Conservation (phyloP, 257 asterid species). For the Solanum dulcamara region DNA sequence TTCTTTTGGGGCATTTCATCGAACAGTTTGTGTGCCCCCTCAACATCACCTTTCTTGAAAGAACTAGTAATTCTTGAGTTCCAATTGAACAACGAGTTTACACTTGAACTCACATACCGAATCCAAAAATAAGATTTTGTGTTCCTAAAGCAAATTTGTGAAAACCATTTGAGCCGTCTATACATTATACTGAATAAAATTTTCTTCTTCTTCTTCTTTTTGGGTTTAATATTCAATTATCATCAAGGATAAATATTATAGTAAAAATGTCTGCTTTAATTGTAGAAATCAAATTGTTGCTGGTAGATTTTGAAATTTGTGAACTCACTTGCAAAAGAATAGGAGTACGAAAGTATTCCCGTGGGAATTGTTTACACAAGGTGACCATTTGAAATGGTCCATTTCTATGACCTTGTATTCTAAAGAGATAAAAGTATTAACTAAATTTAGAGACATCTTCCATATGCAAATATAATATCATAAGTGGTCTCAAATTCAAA, state of each 20-base stretch:
- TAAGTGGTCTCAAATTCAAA: too few relatives aligned
- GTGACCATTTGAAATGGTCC: too few relatives aligned
- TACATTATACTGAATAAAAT: not conserved
- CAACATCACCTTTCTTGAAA: constrained; percentile 31
- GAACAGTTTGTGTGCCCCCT: constrained; percentile 40
- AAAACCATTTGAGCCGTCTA: not conserved
- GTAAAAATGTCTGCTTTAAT: too few relatives aligned
- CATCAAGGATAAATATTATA: not conserved
- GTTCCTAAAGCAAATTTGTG: not conserved
- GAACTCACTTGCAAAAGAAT: too few relatives aligned
- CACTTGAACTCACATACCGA: constrained; percentile 13
- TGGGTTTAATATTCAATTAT: not conserved
- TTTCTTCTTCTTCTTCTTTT: not conserved
- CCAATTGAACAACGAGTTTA: constrained; percentile 25
- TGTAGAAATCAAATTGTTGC: too few relatives aligned
- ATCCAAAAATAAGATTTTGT: not conserved
- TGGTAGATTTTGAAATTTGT: too few relatives aligned
- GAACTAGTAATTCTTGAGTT: constrained; percentile 33
- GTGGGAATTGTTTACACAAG: not conserved
- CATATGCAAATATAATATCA: too few relatives aligned
- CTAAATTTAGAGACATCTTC: too few relatives aligned
- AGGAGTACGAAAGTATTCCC: too few relatives aligned
- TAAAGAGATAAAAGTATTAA: too few relatives aligned
- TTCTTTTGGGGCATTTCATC: constrained; percentile 61
- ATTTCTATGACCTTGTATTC: not conserved